Evolutionary conservation across 345 rosid genomes (phyloP).

Genomic region (Pugionium dolabratum): DNA sequence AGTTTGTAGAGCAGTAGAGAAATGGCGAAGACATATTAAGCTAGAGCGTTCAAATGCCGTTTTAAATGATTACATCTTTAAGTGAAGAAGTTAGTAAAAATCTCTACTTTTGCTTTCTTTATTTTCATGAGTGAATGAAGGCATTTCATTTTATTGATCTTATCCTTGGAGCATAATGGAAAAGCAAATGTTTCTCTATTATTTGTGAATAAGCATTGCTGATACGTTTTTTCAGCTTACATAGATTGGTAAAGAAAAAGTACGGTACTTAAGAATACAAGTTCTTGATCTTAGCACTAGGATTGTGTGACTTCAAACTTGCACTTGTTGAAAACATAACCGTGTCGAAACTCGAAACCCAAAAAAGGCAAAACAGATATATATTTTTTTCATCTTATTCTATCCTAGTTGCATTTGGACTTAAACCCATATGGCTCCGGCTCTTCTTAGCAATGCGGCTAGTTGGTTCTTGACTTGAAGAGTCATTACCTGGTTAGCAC

Average conservation of each 20-base stretch:
- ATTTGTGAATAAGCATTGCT: conserved; percentile 6
- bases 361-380: conserved; percentile 2
- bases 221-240: conserved; percentile 14
- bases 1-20: conserved; percentile 62
- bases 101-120: conserved; percentile 5
- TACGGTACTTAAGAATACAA: conserved; percentile 31
- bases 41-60: conserved; percentile 51
- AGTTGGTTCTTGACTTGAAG: conserved; percentile 47
- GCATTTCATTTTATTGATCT: conserved; percentile 4
- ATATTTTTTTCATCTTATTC: conserved; percentile 25
- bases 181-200: conserved; percentile 15
- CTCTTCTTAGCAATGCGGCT: conserved; percentile 40
- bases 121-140: not conserved
- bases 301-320: conserved; percentile 18
- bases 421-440: conserved; percentile 49
- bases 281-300: conserved; percentile 18
- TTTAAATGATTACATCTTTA: conserved; percentile 54
- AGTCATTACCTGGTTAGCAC: conserved; percentile 67
- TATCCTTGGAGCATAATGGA: not conserved
- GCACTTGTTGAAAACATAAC: conserved; percentile 37
- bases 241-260: conserved; percentile 17
- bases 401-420: conserved; percentile 29
- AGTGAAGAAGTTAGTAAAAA: conserved; percentile 37
- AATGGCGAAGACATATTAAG: conserved; percentile 61
- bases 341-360: conserved; percentile 17